Conservation (phyloP, 192 early-diverging fungal genomes). For the Coemansia sp. region DNA sequence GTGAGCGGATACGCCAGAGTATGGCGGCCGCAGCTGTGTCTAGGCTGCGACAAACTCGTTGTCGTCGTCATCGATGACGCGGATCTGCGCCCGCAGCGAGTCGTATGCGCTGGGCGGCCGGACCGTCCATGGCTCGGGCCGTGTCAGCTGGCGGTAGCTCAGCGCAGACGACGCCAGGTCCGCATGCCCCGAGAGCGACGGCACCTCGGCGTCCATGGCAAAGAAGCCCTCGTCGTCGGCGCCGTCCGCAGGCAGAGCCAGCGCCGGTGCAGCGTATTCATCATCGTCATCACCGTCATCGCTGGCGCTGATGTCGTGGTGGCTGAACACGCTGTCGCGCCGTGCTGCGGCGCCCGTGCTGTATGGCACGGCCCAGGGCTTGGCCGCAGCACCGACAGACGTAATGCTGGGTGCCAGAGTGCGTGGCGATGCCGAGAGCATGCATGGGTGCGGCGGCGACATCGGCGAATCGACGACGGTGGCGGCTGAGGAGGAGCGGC, state of each 20-base stretch:
- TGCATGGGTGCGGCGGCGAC: constrained; percentile 8
- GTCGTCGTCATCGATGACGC: constrained; percentile 47
- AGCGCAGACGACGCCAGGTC: constrained; percentile 16
- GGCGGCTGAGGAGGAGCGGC: constrained; percentile 27
- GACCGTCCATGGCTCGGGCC: constrained; percentile 43
- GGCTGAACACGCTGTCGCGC: background rate
- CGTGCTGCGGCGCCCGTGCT: too few species aligned
- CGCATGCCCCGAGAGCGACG: too few species aligned
- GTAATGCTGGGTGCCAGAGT: too few species aligned
- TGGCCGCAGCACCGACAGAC: too few species aligned
- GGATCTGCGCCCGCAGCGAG: constrained; percentile 36
- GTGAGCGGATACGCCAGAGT: too few species aligned
- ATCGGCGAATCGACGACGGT: constrained; percentile 15
- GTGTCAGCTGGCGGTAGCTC: constrained; percentile 15
- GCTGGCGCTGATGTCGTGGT: background rate
- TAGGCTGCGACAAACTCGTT: too few species aligned
- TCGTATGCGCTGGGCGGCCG: constrained; percentile 28
- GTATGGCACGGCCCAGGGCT: background rate
- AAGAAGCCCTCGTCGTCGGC: constrained; percentile 24
- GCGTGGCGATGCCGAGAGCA: too few species aligned
- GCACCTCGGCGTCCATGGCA: constrained; percentile 38
- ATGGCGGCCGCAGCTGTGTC: too few species aligned
- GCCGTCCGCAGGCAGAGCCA: background rate
- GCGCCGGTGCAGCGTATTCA: background rate
- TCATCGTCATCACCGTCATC: constrained; percentile 1